These are phyloP conservation scores for Chrysoporthe deuterocubensis DNA, from an alignment of 2,329 filamentous ascomycete species.

Conservation along the genomic window DNA sequence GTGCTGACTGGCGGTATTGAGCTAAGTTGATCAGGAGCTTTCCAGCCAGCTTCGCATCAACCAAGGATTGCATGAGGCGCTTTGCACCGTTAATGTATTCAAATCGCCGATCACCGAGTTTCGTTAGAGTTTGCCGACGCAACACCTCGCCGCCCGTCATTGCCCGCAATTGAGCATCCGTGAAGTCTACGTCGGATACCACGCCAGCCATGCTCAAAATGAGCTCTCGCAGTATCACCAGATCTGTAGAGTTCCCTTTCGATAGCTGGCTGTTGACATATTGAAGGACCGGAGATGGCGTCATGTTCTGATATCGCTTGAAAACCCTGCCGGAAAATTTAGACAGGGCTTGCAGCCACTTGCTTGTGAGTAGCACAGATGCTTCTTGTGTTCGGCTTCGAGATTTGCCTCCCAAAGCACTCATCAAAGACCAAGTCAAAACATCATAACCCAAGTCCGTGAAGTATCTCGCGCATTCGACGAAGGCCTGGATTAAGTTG, in stretches of 20 bases:
- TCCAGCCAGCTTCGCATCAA: conserved; percentile 76
- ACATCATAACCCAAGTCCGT: conserved; percentile 92
- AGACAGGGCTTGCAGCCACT: conserved; percentile 89
- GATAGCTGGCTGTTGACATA: conserved; percentile 87
- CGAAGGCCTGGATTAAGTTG: conserved; percentile 92
- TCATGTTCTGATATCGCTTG: conserved; percentile 81
- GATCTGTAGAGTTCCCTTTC: conserved; percentile 82
- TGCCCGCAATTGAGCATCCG: conserved; percentile 82
- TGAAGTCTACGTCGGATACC: conserved; percentile 83
- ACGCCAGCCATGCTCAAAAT: conserved; percentile 94
- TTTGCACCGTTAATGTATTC: conserved; percentile 75
- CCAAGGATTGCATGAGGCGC: conserved; percentile 78
- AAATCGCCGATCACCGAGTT: conserved; percentile 81
- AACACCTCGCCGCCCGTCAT: conserved; percentile 86
- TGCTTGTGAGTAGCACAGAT: conserved; percentile 75
- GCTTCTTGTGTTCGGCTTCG: conserved; percentile 66
- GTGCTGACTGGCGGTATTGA: conserved; percentile 85
- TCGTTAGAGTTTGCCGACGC: conserved; percentile 77
- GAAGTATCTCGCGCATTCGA: conserved; percentile 93
- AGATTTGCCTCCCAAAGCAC: conserved; percentile 64
- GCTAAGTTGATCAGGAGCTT: conserved; percentile 88
- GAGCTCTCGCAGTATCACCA: conserved; percentile 89
- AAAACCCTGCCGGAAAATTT: conserved; percentile 92
- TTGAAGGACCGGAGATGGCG: conserved; percentile 82
- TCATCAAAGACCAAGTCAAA: conserved; percentile 89